A percentile compares a stretch with the other conserved stretches of the same genome.
phyloP scores from a whole-genome alignment of 139 green algal species.

The Chlorokybus atmophyticus region DNA sequence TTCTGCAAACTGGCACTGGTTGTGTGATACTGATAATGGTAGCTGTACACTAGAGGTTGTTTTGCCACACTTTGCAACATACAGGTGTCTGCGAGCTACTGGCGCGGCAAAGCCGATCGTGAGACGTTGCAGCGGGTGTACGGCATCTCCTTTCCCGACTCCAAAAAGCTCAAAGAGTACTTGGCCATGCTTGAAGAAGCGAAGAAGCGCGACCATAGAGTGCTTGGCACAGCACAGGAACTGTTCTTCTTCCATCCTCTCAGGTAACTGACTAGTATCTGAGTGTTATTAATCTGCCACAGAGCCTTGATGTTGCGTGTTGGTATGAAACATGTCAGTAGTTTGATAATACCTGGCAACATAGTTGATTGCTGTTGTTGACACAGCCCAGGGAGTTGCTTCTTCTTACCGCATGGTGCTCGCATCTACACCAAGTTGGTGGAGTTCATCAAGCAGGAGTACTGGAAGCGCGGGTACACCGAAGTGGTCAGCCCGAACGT shows the following conservation, averaged over 20 bases:
- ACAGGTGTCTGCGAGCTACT: conserved; percentile 20
- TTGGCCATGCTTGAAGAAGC: conserved; percentile 82
- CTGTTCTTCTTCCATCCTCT: conserved; percentile 95
- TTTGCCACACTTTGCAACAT: no score
- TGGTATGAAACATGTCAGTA: no score
- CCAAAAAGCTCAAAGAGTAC: conserved; percentile 89
- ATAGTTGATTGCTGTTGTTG: no score
- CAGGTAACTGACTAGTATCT: no score
- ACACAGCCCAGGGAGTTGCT: conserved; percentile 49
- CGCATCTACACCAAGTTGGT: conserved; percentile 89
- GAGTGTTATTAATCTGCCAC: no score
- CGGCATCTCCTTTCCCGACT: conserved; percentile 88
- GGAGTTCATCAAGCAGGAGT: conserved; percentile 72
- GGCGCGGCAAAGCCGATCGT: conserved; percentile 20
- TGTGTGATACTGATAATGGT: no score
- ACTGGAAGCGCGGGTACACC: conserved; percentile 94
- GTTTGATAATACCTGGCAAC: no score
- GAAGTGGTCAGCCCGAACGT: conserved; percentile 80
- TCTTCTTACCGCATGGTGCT: conserved; percentile 83
- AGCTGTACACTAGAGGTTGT: no score
- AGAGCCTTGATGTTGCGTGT: no score
- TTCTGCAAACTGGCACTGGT: no score
- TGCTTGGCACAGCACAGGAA: conserved; percentile 67
- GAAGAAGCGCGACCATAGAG: conserved; percentile 94
- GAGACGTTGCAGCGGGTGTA: conserved; percentile 80